Base-by-base conservation (phyloP, 495 filamentous ascomycete genomes). In the Penicillium lividum region DNA sequence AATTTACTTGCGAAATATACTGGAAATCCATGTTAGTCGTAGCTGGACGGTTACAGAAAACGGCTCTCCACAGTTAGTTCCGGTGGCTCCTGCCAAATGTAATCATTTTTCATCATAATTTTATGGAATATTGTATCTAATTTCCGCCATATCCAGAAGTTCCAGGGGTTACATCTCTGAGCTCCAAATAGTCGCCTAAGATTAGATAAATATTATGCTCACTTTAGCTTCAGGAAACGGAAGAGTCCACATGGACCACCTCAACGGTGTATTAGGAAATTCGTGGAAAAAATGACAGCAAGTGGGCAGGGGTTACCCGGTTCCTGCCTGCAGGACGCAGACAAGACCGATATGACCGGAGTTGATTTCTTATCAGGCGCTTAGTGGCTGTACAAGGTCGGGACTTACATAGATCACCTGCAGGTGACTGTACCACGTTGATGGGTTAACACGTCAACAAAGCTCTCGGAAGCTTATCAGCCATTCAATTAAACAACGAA, bases 291-390 rank as follows among this genome's bases (percentile, higher is more conserved):
- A 46, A 47, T 40, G 18, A 36, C 33, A 50, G 18, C 56, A 10
- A 28, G 33, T 27, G 29, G 51, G 43, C 63, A 57, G 44, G 43
- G 48, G 44, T 28, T 48, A 61, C 60, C 30, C 56, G 16, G 16
- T 46, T 58, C 43, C 44, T 38, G 47, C 15, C 64, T 64, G 59
- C 58, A 66, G 43, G 28, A 36, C 43, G 36, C 49, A 64, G 60
- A 44, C 44, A 25, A 53, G 48, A 56, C 52, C 33, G 48, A 50
- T 13, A 36, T 11, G 33, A 64, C 58, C 61, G 53, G 43, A 56
- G 54, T 56, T 16, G 55, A 28, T 31, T 31, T 16, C 28, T 7
- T 29, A 5, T 31, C 27, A 11, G 31, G 15, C 1, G 46, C 2
- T 7, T 8, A 15, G 13, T 47, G 22, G 45, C 8, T 15, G 4